Evolutionary conservation across 2,329 filamentous ascomycete genomes (phyloP), one percentile per base, ranked within the genome.

Genomic region (Paecilomyces fulvus): DNA sequence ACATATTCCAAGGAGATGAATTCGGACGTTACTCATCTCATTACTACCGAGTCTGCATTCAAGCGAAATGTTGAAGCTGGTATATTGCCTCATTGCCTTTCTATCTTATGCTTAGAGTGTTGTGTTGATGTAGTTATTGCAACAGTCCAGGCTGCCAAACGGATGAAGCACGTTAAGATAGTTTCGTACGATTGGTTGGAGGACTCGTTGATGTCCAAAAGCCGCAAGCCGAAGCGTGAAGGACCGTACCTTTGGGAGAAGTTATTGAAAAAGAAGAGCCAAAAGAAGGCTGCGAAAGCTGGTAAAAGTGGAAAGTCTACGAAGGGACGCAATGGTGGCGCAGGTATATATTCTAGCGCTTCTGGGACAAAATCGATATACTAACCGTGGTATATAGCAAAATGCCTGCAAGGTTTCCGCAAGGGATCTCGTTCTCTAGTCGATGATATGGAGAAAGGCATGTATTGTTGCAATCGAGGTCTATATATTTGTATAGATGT

Each of bases 1-100:
- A 69, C 56, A 1, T 87, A 84, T 66, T 72, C 75, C 0, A 67
- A 75, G 1, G 72, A 77, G 0, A 71, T 90, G 17, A 77, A 76
- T 25, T 67, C 76, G 0, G 64, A 75, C 0, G 82, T 87, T 9
- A 95, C 90, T 0, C 90, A 95, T 70, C 74, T 96, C 0, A 78
- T 96, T 21, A 82, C 84, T 55, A 83, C 83, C 0, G 75, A 80
- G 52, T 78, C 83, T 31, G 81, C 85, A 14, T 91, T 83, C 70
- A 79, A 80, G 59, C 70, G 76, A 6, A 64, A 76, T 1, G 68
- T 70, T 58, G 70, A 77, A 52, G 68, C 73, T 62, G 69, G 77
- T 75, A 69, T 52, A 59, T 12, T n/a, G 9, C 14, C 50, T 17
- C 7, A 33, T 33, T 17, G 25, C 49, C 49, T 11, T 3, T 50